Percentiles rank a stretch among this genome's conserved stretches.
These are phyloP conservation scores for Simplicillium aogashimaense DNA, from an alignment of 2,329 filamentous ascomycete genomes.

Conservation along the genomic window DNA sequence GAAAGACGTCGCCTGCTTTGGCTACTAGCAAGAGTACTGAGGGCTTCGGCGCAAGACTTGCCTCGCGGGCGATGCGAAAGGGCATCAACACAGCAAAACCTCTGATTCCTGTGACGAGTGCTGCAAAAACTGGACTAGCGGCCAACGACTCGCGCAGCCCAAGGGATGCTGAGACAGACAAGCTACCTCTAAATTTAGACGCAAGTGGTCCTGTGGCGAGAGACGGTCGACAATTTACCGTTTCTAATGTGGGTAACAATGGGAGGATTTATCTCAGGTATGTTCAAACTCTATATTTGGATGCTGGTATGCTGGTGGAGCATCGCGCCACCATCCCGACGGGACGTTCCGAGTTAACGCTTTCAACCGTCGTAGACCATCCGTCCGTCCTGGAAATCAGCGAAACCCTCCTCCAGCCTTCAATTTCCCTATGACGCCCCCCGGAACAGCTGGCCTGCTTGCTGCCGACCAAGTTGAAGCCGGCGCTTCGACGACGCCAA, in stretches of 20 bases:
- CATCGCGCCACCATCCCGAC: background rate
- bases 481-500: slow-evolving; percentile 15
- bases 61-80: slow-evolving; percentile 4
- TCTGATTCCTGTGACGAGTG: slow-evolving; percentile 29
- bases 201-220: slow-evolving; percentile 18
- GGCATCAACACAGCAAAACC: slow-evolving; percentile 19
- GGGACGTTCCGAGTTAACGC: slow-evolving; percentile 9
- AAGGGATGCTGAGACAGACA: slow-evolving; percentile 40
- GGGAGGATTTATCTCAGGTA: slow-evolving; percentile 76
- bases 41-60: background rate
- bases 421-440: slow-evolving; percentile 50
- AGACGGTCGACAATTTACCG: slow-evolving; percentile 64
- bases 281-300: slow-evolving; percentile 12
- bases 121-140: too few species aligned
- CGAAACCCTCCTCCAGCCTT: slow-evolving; percentile 52
- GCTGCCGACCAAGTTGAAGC: slow-evolving; percentile 13
- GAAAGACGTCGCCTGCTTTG: slow-evolving; percentile 5
- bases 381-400: slow-evolving; percentile 50
- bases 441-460: slow-evolving; percentile 42
- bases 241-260: slow-evolving; percentile 75
- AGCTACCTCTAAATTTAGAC: slow-evolving; percentile 46
- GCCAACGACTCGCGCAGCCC: slow-evolving; percentile 18
- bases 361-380: slow-evolving; percentile 35
- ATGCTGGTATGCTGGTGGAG: slow-evolving; percentile 3
- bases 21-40: slow-evolving; percentile 5